Evolutionary conservation across 2,329 filamentous ascomycete species (phyloP).

Genomic region (Nigrospora oryzae): DNA sequence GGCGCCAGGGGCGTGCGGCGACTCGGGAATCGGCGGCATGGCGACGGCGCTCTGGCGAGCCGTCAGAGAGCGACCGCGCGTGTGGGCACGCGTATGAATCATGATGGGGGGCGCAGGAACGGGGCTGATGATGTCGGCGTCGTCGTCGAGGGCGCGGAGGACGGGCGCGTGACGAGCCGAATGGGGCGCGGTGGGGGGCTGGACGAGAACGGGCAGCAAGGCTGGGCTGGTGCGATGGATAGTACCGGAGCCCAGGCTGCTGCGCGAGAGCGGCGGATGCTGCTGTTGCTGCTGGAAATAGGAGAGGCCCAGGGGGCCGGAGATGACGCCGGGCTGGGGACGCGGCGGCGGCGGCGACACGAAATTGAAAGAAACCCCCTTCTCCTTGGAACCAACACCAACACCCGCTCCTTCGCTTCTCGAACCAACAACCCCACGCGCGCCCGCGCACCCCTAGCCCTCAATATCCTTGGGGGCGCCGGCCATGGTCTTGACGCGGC

Average conservation of each 20-base stretch:
- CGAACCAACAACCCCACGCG: slow-evolving; percentile 14
- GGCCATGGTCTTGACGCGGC: slow-evolving; percentile 38
- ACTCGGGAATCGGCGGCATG: slow-evolving; percentile 7
- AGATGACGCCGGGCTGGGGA: background rate
- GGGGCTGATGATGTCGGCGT: slow-evolving; percentile 11
- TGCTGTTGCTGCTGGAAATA: background rate
- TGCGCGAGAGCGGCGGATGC: background rate
- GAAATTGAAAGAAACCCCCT: slow-evolving; percentile 3
- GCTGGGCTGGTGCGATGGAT: slow-evolving; percentile 6
- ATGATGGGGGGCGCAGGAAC: slow-evolving; percentile 11
- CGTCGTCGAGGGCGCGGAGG: slow-evolving; percentile 12
- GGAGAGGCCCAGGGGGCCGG: background rate
- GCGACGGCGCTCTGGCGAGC: slow-evolving; percentile 3
- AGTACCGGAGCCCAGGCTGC: slow-evolving; percentile 3
- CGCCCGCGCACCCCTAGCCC: slow-evolving; percentile 39
- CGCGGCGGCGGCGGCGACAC: slow-evolving; percentile 1
- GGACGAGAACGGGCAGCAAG: slow-evolving; percentile 9
- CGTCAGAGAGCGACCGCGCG: slow-evolving; percentile 1
- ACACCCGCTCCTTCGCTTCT: slow-evolving; percentile 1
- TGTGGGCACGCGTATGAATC: slow-evolving; percentile 4
- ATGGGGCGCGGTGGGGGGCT: slow-evolving; percentile 10
- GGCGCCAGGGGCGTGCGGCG: background rate
- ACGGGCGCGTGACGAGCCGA: slow-evolving; percentile 9
- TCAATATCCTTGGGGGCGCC: slow-evolving; percentile 38
- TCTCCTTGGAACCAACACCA: slow-evolving; percentile 2